Base-by-base conservation (phyloP, 805 yeast species). In the Wickerhamomyces chambardii region DNA sequence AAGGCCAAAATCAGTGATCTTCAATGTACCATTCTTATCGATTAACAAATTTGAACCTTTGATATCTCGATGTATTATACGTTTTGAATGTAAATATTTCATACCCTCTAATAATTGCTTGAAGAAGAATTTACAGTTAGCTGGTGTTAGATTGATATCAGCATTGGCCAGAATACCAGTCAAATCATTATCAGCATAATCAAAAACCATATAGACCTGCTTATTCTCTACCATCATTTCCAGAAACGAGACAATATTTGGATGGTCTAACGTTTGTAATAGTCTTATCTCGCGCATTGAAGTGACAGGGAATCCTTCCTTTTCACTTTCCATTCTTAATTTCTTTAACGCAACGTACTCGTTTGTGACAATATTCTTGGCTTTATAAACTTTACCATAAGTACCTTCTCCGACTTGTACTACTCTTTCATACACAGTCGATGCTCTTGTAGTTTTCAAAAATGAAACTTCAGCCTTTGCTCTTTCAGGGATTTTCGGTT, bases 321-420 rank as follows among this genome's bases (percentile, higher is more conserved):
- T 68, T 54, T 90, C 97, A 7, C 76, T 61, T 51, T 92, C 97
- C 48, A 92, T 67, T 41, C 97, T 61, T 31, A 92, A 64, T 45
- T 80, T 71, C 54, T 92, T 92, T 50, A 92, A 63, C 1, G 98
- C 98, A n/a, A 87, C 92, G 44, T 70, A 61, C 38, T 73, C 76
- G 2, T 73, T 68, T 0, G 95, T 84, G 5, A 73, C 62, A 14
- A 61, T 59, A 53, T 92, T 87, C 33, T 64, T 66, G 0, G 96
- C 95, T 52, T 87, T 86, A 62, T 83, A 87, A 16, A 92, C 99
- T 54, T 85, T 87, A 15, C 98, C 98, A 56, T 92, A 92, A 0
- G 97, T 92, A 9, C 98, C 98, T 59, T 92, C 97, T n/a, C 98
- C 98, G 5, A 92, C 97, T 53, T 92, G 97, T 29, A 74, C 69